Base-by-base conservation (phyloP, 306 rosid genomes). In the Clitoria ternatea region DNA sequence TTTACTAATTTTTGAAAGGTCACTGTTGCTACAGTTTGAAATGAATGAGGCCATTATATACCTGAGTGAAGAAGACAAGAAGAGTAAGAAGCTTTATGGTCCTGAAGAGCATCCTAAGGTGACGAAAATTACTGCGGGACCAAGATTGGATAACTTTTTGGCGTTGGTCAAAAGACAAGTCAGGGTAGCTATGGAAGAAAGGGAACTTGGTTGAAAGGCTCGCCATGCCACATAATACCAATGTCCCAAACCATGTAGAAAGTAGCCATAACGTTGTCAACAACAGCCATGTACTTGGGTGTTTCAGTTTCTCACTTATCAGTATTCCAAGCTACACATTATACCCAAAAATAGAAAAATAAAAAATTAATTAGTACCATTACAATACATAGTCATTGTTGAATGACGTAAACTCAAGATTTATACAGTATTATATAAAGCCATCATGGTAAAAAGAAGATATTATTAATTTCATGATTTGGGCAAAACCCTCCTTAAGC, bases 1-100 rank as follows among this genome's bases (percentile, higher is more conserved):
- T 6, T 22, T 14, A 19, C 62, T 10, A 6, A 48, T 15, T 48
- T 7, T 14, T 49, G 23, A 4, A 62, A 36, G 62, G 72, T 22
- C 45, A 55, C 5, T 17, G 4, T 50, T 18, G 18, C 3, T 10
- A 43, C 39, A 54, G 37, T 14, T 8, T 5, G 39, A 68, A 50
- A 50, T 20, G 37, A 70, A 70, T 37, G 66, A 24, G 65, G 65
- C 0, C 49, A 42, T 45, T n/a, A 40, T 8, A 26, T 43, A 91
- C 97, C 91, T 89, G 96, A 61, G 97, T 85, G 80, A 89, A 91
- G 84, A 81, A 91, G 32, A 69, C 63, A 0, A 82, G 76, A 24
- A 80, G 83, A 13, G 78, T 74, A 76, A 91, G 86, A 66, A 89
- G 76, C 79, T 91, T 91, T 17, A 80, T 15, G 36, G 86, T 43